phyloP scores from a whole-genome alignment of 2,329 filamentous ascomycete species.

The Emmonsiellopsis sp. region DNA sequence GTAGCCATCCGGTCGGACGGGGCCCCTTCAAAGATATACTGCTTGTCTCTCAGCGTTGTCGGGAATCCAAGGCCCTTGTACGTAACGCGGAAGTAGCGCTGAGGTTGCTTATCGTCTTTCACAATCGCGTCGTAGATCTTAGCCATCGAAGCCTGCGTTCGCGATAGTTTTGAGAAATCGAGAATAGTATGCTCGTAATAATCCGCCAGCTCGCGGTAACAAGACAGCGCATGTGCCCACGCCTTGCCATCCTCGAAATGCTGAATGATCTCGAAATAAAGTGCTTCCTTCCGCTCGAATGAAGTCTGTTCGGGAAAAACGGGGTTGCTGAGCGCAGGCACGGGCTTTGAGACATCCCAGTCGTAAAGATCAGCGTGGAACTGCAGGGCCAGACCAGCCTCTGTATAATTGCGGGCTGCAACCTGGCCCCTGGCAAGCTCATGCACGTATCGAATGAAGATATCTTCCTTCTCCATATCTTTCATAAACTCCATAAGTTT shows the following conservation, averaged over 20 bases:
- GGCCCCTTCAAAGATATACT: conserved; percentile 82
- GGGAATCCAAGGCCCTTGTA: conserved; percentile 90
- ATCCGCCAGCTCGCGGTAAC: conserved; percentile 81
- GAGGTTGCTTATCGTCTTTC: conserved; percentile 67
- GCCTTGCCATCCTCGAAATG: conserved; percentile 90
- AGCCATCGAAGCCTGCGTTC: conserved; percentile 82
- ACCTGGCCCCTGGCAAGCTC: conserved; percentile 74
- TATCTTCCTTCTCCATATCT: conserved; percentile 94
- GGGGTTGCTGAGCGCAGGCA: conserved; percentile 62
- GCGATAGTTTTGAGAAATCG: conserved; percentile 84
- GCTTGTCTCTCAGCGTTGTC: conserved; percentile 69
- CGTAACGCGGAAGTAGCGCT: conserved; percentile 83
- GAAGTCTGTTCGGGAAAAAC: conserved; percentile 72
- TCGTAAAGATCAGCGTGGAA: conserved; percentile 89
- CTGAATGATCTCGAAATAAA: conserved; percentile 93
- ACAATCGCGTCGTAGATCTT: conserved; percentile 83
- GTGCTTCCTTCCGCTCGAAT: conserved; percentile 84
- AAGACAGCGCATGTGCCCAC: conserved; percentile 78
- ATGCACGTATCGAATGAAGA: conserved; percentile 92
- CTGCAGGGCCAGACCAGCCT: conserved; percentile 79
- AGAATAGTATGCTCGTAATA: conserved; percentile 87
- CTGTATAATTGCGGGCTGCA: conserved; percentile 67
- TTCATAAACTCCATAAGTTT: conserved; percentile 92
- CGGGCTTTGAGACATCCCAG: conserved; percentile 66
- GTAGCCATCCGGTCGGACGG: conserved; percentile 66